Evolutionary conservation across 2,329 filamentous ascomycete species (phyloP).

Genomic region (Claviceps fusiformis): DNA sequence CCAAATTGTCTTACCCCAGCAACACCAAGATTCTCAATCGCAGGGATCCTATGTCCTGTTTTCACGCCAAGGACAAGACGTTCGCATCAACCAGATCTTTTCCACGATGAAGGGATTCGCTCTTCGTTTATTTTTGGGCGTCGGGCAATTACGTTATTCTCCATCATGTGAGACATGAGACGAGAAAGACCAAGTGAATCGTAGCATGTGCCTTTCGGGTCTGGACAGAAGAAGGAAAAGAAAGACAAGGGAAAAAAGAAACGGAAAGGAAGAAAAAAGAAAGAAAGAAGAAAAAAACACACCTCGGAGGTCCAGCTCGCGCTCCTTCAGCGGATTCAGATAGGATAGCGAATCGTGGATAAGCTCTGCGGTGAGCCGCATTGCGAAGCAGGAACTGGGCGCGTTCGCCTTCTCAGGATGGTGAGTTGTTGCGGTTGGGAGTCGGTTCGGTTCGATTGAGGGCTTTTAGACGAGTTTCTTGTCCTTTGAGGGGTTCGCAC

Average conservation of each 20-base stretch:
- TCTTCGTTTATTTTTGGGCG: constrained; percentile 5
- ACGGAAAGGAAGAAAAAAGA: constrained; percentile 24
- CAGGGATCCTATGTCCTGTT: constrained; percentile 92
- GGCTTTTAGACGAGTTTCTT: too few relatives aligned
- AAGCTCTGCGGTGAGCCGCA: constrained; percentile 93
- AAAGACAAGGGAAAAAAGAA: too few relatives aligned
- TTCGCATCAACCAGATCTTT: constrained; percentile 69
- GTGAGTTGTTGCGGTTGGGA: too few relatives aligned
- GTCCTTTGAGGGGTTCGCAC: too few relatives aligned
- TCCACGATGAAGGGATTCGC: constrained; percentile 32
- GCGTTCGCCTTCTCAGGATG: too few relatives aligned
- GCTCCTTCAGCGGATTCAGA: constrained; percentile 96
- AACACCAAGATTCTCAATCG: constrained; percentile 94
- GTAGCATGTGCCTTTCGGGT: constrained; percentile 88
- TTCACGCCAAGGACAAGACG: constrained; percentile 30
- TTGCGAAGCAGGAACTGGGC: constrained; percentile 26
- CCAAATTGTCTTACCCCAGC: constrained; percentile 55
- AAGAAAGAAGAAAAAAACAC: constrained; percentile 33
- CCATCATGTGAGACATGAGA: neutral
- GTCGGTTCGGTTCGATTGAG: too few relatives aligned
- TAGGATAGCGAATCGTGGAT: constrained; percentile 93
- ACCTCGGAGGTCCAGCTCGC: constrained; percentile 99
- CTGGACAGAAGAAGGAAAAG: too few relatives aligned
- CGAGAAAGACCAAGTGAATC: constrained; percentile 24
- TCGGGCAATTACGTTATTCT: neutral